These are phyloP conservation scores for Collybia mongolica DNA, from an alignment of 768 basidiomycete genomes.

Conservation along the genomic window DNA sequence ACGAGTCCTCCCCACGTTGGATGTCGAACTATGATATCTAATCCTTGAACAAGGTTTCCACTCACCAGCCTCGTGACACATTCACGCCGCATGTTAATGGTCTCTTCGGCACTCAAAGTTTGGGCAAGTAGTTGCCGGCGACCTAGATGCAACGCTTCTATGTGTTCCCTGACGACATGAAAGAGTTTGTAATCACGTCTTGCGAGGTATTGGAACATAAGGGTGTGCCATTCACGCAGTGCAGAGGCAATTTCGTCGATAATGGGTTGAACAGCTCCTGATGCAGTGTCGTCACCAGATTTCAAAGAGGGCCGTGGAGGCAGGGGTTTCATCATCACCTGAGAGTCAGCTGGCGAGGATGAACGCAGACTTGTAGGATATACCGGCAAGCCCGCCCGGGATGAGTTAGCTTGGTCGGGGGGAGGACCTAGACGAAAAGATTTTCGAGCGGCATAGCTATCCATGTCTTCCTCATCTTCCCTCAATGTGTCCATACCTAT, in stretches of 20 bases:
- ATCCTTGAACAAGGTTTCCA: conserved; percentile 87
- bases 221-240: conserved; percentile 90
- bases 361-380: conserved; percentile 79
- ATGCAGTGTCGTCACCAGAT: conserved; percentile 89
- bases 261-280: conserved; percentile 82
- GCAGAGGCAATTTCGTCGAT: conserved; percentile 98
- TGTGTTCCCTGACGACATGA: conserved; percentile 80
- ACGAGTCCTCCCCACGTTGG: conserved; percentile 89
- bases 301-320: conserved; percentile 94
- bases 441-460: conserved; percentile 40
- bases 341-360: conserved; percentile 62
- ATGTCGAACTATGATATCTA: conserved; percentile 96
- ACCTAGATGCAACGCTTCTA: conserved; percentile 90
- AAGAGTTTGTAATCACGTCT: conserved; percentile 89
- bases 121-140: conserved; percentile 87
- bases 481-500: conserved; percentile 55
- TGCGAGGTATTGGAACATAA: conserved; percentile 90
- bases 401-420: conserved; percentile 71
- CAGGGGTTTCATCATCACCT: conserved; percentile 59
- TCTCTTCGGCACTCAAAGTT: conserved; percentile 86
- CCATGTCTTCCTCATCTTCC: conserved; percentile 62
- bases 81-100: conserved; percentile 73
- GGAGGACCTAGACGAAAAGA: conserved; percentile 74
- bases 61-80: conserved; percentile 86
- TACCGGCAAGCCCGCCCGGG: conserved; percentile 69